These are phyloP conservation scores for Entomortierella beljakovae DNA, from an alignment of 192 early-diverging fungal genomes.

Conservation along the genomic window DNA sequence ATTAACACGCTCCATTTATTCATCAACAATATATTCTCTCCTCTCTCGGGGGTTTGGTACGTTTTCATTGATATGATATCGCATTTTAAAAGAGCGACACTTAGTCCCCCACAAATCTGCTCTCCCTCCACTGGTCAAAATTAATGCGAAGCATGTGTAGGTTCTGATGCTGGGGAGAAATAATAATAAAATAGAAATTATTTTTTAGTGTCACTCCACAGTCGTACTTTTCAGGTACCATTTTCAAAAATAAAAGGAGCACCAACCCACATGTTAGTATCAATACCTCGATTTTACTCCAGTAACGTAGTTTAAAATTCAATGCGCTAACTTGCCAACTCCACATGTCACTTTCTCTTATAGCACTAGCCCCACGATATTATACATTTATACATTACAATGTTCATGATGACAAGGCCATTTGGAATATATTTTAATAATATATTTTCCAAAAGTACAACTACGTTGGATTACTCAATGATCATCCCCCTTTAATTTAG, in stretches of 20 bases:
- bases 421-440: no score
- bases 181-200: not conserved
- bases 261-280: not conserved
- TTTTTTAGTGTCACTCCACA: constrained; percentile 2
- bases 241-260: not conserved
- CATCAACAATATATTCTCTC: not conserved
- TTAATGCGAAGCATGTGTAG: not conserved
- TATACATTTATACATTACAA: no score
- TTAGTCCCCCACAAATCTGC: constrained; percentile 1
- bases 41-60: not conserved
- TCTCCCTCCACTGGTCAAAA: not conserved
- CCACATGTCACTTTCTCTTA: constrained; percentile 5
- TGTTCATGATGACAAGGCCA: no score
- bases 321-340: not conserved
- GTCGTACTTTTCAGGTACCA: not conserved
- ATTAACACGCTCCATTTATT: not conserved
- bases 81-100: constrained; percentile 3
- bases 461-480: no score
- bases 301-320: not conserved
- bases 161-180: not conserved
- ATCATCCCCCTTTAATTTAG: no score
- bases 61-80: not conserved
- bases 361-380: constrained; percentile 2
- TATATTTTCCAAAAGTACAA: no score
- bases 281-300: not conserved